These are phyloP conservation scores for Lactifluus pinguis DNA, from an alignment of 768 basidiomycete genomes.

Conservation along the genomic window DNA sequence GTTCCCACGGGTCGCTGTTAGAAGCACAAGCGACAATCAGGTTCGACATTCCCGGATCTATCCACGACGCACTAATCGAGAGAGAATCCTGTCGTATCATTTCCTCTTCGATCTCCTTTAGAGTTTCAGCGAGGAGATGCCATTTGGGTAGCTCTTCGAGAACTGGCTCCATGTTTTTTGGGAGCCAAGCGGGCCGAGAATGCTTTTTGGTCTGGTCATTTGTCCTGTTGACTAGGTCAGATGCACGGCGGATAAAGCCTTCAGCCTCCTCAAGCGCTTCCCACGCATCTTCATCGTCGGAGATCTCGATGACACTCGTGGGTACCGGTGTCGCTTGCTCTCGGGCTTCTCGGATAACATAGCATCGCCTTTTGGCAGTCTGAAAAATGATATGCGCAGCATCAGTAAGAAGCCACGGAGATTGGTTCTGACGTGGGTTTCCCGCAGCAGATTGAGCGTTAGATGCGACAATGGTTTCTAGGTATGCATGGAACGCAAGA, in stretches of 20 bases:
- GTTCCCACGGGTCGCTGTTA: conserved; percentile 38
- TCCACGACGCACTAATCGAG: conserved; percentile 19
- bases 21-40: not conserved
- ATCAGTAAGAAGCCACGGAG: conserved; percentile 88
- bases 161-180: conserved; percentile 71
- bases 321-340: conserved; percentile 22
- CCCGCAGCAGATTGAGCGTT: conserved; percentile 44
- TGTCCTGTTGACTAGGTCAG: conserved; percentile 11
- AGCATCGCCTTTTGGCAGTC: conserved; percentile 74
- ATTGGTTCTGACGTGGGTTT: conserved; percentile 53
- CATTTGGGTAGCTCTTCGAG: conserved; percentile 96
- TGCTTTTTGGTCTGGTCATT: conserved; percentile 15
- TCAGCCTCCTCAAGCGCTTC: conserved; percentile 58
- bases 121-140: conserved; percentile 71
- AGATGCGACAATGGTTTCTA: conserved; percentile 76
- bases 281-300: conserved; percentile 68
- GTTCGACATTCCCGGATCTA: not conserved
- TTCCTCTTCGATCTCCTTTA: conserved; percentile 87
- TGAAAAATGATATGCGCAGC: conserved; percentile 83
- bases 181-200: conserved; percentile 51
- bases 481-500: conserved; percentile 82
- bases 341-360: conserved; percentile 32
- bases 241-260: conserved; percentile 22
- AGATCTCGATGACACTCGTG: conserved; percentile 30
- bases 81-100: conserved; percentile 52